Evolutionary conservation across 2,329 filamentous ascomycete genomes (phyloP), one percentile per base, ranked within the genome.

Genomic region (Microcera coccophila): DNA sequence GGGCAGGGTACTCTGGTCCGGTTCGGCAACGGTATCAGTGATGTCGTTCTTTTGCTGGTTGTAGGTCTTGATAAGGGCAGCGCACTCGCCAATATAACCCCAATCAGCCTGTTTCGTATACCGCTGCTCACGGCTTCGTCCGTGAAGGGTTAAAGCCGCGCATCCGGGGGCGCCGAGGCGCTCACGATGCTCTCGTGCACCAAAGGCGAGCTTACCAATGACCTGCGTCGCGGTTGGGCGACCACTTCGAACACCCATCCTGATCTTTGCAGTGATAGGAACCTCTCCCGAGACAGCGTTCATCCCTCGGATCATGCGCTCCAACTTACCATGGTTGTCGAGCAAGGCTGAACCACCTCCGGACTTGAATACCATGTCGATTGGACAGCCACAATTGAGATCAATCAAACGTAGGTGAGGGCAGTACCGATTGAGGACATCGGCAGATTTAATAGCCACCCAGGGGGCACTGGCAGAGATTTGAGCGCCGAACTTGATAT

Each of bases 271-370:
- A 1, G 90, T 95, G 58, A 98, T 89, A 17, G 93, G 93, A 19
- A 94, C 83, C 57, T 94, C 87, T 33, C 86, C 85, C 3, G 90
- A 95, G 10, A 97, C 88, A 32, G 83, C 79, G 61, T 95, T 96
- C 93, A 98, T 98, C 55, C 93, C 93, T 50, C 90, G 81, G 33
- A 98, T 76, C 68, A 96, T 97, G 66, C 91, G 91, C 66, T 96
- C 90, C 38, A 98, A 72, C 68, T 96, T 97, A 44, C 82, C 82
- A 21, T 81, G 87, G 41, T 84, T 76, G 58, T 98, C 93, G n/a
- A 98, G 81, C 14, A 98, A 79, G 2, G 88, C 91, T 16, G 91
- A 95, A 4, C 93, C 93, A 31, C 87, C 89, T 38, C 93, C 93
- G 35, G 85, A 78, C 56, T 90, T 83, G 73, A 82, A 97, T 39